Evolutionary conservation across 176 grass and related monocot species (phyloP).

Genomic region (Poa annua): DNA sequence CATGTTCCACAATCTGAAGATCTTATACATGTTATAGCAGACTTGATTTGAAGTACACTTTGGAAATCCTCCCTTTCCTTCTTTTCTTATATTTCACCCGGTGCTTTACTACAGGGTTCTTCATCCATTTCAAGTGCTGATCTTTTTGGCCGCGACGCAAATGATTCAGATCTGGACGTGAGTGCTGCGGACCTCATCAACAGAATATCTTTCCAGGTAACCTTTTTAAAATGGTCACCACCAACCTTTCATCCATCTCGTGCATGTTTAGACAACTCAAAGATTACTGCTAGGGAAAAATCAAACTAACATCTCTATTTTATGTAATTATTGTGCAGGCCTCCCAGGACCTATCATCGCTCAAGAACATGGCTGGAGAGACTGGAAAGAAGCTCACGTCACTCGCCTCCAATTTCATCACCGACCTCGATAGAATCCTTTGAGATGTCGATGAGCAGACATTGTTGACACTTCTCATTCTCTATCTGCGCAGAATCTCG

Average conservation of each 20-base stretch:
- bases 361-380: slow-evolving; percentile 92
- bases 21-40: background rate
- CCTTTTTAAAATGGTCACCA: background rate
- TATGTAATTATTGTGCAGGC: slow-evolving; percentile 51
- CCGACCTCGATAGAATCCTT: slow-evolving; percentile 86
- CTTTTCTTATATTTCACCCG: background rate
- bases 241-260: background rate
- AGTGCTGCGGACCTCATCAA: slow-evolving; percentile 80
- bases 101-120: slow-evolving; percentile 56
- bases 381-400: slow-evolving; percentile 88
- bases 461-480: background rate
- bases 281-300: background rate
- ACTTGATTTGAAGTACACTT: background rate
- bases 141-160: slow-evolving; percentile 59
- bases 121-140: slow-evolving; percentile 83
- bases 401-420: slow-evolving; percentile 82
- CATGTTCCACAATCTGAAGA: background rate
- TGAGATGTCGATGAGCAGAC: slow-evolving; percentile 29
- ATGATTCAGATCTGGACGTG: slow-evolving; percentile 58
- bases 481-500: slow-evolving; percentile 1
- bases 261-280: background rate
- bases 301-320: slow-evolving; percentile 1
- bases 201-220: slow-evolving; percentile 83
- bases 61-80: background rate
- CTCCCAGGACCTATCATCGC: slow-evolving; percentile 84